Evolutionary conservation across 768 basidiomycete genomes (phyloP).

Genomic region (Gelatoporia subvermispora): DNA sequence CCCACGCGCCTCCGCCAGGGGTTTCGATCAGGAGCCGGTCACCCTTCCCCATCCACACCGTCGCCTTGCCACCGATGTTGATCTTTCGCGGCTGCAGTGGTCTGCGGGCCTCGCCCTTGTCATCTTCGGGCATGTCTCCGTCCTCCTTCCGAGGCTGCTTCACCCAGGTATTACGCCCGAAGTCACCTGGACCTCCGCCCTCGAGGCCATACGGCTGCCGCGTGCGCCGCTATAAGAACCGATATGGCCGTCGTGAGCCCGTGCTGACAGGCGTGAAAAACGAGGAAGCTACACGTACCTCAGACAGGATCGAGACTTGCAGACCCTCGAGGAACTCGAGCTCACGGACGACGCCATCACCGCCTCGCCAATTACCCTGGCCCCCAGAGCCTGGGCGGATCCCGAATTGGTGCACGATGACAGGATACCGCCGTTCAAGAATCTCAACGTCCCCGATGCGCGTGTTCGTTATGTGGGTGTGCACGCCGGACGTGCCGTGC

Average conservation of each 20-base stretch:
- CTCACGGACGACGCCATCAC: slow-evolving; percentile 81
- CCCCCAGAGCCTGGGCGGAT: slow-evolving; percentile 69
- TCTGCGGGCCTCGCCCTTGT: slow-evolving; percentile 1
- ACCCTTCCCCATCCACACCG: slow-evolving; percentile 83
- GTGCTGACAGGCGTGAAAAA: neutral
- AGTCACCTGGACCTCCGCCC: slow-evolving; percentile 65
- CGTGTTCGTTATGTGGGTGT: slow-evolving; percentile 91
- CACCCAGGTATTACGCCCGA: slow-evolving; percentile 87
- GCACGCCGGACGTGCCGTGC: slow-evolving; percentile 92
- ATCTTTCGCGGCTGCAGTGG: slow-evolving; percentile 47
- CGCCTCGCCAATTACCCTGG: slow-evolving; percentile 67
- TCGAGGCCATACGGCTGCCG: slow-evolving; percentile 83
- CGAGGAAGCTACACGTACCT: slow-evolving; percentile 41
- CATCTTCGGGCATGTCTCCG: slow-evolving; percentile 52
- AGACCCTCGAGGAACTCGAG: slow-evolving; percentile 77
- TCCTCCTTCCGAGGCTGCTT: slow-evolving; percentile 63
- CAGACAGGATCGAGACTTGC: slow-evolving; percentile 85
- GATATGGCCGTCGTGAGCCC: neutral
- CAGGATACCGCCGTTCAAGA: slow-evolving; percentile 88
- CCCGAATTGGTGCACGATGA: slow-evolving; percentile 82
- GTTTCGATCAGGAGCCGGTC: slow-evolving; percentile 80
- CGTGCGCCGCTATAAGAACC: slow-evolving; percentile 61
- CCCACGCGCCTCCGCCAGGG: slow-evolving; percentile 91
- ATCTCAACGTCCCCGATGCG: slow-evolving; percentile 93
- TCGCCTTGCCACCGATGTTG: slow-evolving; percentile 88